Percentiles rank a stretch among this genome's conserved stretches.
Conservation (phyloP, 2,329 filamentous ascomycete species). For the Ophiostoma sp. region DNA sequence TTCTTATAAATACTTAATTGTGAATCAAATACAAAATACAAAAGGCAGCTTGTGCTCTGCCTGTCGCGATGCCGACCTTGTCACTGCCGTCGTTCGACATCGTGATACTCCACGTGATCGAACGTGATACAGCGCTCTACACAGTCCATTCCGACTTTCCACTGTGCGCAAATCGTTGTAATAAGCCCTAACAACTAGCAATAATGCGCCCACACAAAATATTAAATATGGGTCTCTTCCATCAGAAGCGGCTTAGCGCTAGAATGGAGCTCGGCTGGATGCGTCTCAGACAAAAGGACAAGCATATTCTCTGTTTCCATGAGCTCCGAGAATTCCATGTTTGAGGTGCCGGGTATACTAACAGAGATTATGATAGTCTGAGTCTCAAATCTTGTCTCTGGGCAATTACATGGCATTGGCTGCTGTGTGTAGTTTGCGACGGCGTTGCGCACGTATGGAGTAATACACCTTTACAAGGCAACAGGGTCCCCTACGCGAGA, state of each 20-base stretch:
- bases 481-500: too few relatives aligned
- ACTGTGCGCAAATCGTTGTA: neutral
- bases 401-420: neutral
- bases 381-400: neutral
- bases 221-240: conserved; percentile 18
- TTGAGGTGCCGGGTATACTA: neutral
- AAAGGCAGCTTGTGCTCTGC: too few relatives aligned
- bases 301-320: neutral
- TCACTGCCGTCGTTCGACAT: neutral
- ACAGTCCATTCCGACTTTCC: neutral
- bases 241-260: conserved; percentile 18
- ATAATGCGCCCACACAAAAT: conserved; percentile 22
- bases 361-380: neutral
- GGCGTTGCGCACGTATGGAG: neutral
- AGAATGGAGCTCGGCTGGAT: conserved; percentile 4
- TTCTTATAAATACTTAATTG: neutral
- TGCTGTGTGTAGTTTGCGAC: neutral
- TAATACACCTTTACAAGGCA: neutral
- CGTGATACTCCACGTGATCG: neutral
- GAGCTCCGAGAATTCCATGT: neutral
- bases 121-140: neutral
- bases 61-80: neutral
- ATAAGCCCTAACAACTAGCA: conserved; percentile 21
- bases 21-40: neutral
- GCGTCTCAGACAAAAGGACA: conserved; percentile 13